These are phyloP conservation scores for Aureobasidium sp. DNA, from an alignment of 2,329 filamentous ascomycete species.

Conservation along the genomic window DNA sequence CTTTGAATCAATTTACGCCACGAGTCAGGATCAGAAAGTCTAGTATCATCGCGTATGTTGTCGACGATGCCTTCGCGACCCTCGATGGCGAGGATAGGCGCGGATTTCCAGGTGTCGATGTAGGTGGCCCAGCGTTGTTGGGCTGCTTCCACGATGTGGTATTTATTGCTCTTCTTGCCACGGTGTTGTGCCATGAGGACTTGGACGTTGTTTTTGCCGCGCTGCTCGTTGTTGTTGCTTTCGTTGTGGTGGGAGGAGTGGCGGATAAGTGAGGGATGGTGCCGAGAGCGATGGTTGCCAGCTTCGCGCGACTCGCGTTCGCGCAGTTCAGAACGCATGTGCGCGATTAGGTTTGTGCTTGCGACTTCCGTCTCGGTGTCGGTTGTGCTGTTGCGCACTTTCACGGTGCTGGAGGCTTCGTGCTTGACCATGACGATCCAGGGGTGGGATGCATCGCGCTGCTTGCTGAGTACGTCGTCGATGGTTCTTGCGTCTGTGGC, in stretches of 20 bases:
- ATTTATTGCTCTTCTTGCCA: conserved; percentile 86
- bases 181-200: conserved; percentile 76
- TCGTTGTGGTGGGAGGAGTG: conserved; percentile 30
- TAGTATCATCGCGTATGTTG: conserved; percentile 59
- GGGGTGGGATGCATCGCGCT: conserved; percentile 67
- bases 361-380: conserved; percentile 62
- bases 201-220: conserved; percentile 61
- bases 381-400: conserved; percentile 59
- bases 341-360: conserved; percentile 62
- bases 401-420: conserved; percentile 45
- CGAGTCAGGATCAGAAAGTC: conserved; percentile 69
- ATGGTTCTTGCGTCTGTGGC: conserved; percentile 57
- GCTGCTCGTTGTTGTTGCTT: conserved; percentile 33
- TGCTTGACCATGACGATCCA: conserved; percentile 90
- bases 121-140: conserved; percentile 50
- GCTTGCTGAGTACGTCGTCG: conserved; percentile 69
- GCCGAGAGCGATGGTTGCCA: conserved; percentile 30
- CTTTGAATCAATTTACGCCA: conserved; percentile 77
- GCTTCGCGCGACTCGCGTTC: conserved; percentile 60
- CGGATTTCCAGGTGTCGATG: conserved; percentile 62
- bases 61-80: conserved; percentile 77
- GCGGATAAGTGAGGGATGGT: conserved; percentile 22
- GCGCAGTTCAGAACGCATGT: conserved; percentile 73
- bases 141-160: conserved; percentile 75
- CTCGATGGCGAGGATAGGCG: conserved; percentile 81